Percentiles rank a stretch among this genome's conserved stretches.
phyloP scores from a whole-genome alignment of 1,139 yeast species.

The Scheffersomyces titani region DNA sequence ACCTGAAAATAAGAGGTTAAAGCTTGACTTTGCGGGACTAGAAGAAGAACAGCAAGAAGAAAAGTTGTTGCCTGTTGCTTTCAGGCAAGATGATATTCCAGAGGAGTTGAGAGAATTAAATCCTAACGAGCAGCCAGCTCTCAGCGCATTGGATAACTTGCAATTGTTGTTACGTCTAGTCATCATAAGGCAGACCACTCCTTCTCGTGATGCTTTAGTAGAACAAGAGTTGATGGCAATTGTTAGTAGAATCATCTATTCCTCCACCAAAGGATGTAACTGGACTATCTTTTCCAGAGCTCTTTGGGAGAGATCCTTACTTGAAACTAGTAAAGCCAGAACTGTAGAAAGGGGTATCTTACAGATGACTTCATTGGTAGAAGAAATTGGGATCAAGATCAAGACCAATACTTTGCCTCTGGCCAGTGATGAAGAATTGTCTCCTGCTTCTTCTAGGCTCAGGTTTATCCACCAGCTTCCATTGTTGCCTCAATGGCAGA shows the following conservation, averaged over 20 bases:
- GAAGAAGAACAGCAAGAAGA: constrained; percentile 30
- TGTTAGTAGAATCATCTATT: constrained; percentile 67
- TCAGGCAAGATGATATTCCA: constrained; percentile 66
- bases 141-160: constrained; percentile 69
- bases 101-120: constrained; percentile 55
- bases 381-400: constrained; percentile 78
- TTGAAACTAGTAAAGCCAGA: constrained; percentile 78
- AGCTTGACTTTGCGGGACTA: constrained; percentile 27
- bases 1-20: constrained; percentile 40
- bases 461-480: constrained; percentile 75
- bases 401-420: constrained; percentile 62
- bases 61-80: constrained; percentile 59
- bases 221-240: constrained; percentile 82
- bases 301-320: constrained; percentile 83
- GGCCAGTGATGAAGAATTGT: constrained; percentile 30
- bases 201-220: constrained; percentile 66
- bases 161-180: constrained; percentile 71
- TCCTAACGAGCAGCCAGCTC: constrained; percentile 79
- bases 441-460: constrained; percentile 53
- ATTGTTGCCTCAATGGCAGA: constrained; percentile 79
- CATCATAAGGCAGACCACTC: constrained; percentile 68
- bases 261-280: constrained; percentile 48
- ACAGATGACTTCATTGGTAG: constrained; percentile 90
- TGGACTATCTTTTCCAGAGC: constrained; percentile 85
- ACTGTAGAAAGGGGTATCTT: constrained; percentile 93